Conservation (phyloP, 768 basidiomycete genomes). For the Terana coerulea region DNA sequence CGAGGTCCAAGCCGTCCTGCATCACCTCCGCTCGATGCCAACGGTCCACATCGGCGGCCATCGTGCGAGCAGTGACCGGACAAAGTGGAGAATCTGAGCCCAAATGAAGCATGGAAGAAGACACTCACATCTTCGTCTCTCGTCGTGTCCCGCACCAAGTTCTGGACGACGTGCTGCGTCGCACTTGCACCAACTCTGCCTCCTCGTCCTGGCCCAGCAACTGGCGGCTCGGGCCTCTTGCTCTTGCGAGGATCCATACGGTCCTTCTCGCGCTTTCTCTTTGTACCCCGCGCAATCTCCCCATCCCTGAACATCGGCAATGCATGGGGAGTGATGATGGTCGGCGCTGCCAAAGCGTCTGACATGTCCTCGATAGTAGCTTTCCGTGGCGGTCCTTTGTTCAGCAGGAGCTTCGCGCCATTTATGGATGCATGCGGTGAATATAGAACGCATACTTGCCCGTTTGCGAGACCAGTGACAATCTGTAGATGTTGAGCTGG, state of each 20-base stretch:
- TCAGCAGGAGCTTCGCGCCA: slow-evolving; percentile 86
- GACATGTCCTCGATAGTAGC: slow-evolving; percentile 87
- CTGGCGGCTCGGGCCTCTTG: slow-evolving; percentile 86
- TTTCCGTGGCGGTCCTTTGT: slow-evolving; percentile 82
- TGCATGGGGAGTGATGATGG: slow-evolving; percentile 90
- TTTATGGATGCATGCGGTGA: slow-evolving; percentile 87
- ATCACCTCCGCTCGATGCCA: slow-evolving; percentile 5
- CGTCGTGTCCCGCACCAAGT: slow-evolving; percentile 86
- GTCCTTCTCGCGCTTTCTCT: slow-evolving; percentile 89
- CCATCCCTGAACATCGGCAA: slow-evolving; percentile 91
- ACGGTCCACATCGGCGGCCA: slow-evolving; percentile 3
- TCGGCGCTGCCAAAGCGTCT: slow-evolving; percentile 76
- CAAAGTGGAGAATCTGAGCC: background rate
- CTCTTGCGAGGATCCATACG: slow-evolving; percentile 88
- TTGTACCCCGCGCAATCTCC: slow-evolving; percentile 63
- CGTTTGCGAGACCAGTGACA: slow-evolving; percentile 82
- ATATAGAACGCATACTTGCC: slow-evolving; percentile 86
- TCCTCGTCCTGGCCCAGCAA: slow-evolving; percentile 89
- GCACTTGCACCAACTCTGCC: slow-evolving; percentile 96
- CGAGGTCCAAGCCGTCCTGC: background rate
- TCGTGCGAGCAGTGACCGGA: background rate
- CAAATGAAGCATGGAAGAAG: slow-evolving; percentile 13
- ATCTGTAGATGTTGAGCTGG: slow-evolving; percentile 48
- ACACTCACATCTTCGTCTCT: slow-evolving; percentile 92
- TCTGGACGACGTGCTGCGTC: slow-evolving; percentile 95